Percentiles rank a stretch among this genome's conserved stretches.
phyloP scores from a whole-genome alignment of 2,329 filamentous ascomycete genomes.

The Phyllosticta capitalensis region DNA sequence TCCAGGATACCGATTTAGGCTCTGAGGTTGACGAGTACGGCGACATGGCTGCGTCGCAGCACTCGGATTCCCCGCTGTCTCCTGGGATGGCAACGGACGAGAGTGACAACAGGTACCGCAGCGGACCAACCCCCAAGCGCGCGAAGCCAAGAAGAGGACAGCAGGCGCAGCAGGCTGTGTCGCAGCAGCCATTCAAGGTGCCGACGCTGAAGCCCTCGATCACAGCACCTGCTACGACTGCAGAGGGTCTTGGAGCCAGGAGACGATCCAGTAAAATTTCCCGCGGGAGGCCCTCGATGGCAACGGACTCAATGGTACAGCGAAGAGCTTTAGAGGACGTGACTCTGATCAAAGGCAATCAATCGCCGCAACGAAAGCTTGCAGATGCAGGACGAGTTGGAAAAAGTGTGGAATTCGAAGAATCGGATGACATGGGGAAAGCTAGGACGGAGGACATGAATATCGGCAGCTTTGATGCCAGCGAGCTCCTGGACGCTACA shows the following conservation, averaged over 20 bases:
- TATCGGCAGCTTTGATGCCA: conserved; percentile 28
- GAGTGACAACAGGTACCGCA: not conserved
- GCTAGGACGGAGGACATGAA: conserved; percentile 10
- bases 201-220: conserved; percentile 15
- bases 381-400: conserved; percentile 18
- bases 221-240: not conserved
- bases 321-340: conserved; percentile 22
- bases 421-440: not conserved
- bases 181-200: conserved; percentile 20
- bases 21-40: not conserved
- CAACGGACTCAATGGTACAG: conserved; percentile 12
- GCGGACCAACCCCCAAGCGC: conserved; percentile 33
- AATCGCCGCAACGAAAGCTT: conserved; percentile 16
- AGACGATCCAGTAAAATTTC: conserved; percentile 3
- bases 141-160: conserved; percentile 21
- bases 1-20: not conserved
- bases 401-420: conserved; percentile 10
- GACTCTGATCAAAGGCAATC: conserved; percentile 15
- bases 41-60: not conserved
- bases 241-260: not conserved
- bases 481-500: conserved; percentile 30
- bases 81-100: not conserved
- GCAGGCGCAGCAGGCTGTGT: not conserved
- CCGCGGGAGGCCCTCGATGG: conserved; percentile 11
- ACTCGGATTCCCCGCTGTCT: not conserved